Evolutionary conservation across 2,329 filamentous ascomycete genomes (phyloP), one percentile per base, ranked within the genome.

Genomic region (Penicillium sp.): DNA sequence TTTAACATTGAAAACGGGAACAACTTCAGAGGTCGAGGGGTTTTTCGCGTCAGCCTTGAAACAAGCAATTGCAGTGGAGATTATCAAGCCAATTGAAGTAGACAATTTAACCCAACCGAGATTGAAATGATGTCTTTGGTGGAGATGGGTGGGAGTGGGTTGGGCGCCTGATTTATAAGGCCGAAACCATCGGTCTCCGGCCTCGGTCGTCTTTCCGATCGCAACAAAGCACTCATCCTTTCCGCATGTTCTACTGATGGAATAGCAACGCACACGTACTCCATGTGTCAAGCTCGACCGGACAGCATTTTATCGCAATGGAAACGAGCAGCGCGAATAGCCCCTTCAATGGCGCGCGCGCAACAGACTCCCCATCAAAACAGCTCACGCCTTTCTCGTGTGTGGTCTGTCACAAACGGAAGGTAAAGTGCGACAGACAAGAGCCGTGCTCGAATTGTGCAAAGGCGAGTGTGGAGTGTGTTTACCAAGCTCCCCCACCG

Each of bases 401-500:
- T 55, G 57, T 73, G 43, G 58, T 67, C 2, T 77, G 75, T 55
- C 67, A 74, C 38, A 70, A 71, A 24, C 67, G 75, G 21, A 78
- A 78, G 56, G 70, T 78, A 50, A 78, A 71, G 48, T 81, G 78
- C 57, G 72, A 80, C 57, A 71, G 71, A 42, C 57, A 57, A 13
- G 61, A 66, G 1, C 76, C 77, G 0, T 81, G 79, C 51, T 73
- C 73, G 7, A 80, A 79, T 56, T 81, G 79, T 49, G 52, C 64
- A 38, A 80, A 75, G 55, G 66, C 75, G 2, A 57, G 63, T 16
- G 64, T 63, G 16, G 65, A 73, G 56, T 78, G 76, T 56, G 63
- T 68, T 22, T 77, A 68, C 43, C 62, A 62, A 4, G 54, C 67
- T 31, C 69, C 70, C 11, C 58, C 52, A 5, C 61, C 61, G 2